Percentiles rank a stretch among this genome's conserved stretches.
Conservation (phyloP, 371 early-diverging fungal species). For the Globomyces sp. region DNA sequence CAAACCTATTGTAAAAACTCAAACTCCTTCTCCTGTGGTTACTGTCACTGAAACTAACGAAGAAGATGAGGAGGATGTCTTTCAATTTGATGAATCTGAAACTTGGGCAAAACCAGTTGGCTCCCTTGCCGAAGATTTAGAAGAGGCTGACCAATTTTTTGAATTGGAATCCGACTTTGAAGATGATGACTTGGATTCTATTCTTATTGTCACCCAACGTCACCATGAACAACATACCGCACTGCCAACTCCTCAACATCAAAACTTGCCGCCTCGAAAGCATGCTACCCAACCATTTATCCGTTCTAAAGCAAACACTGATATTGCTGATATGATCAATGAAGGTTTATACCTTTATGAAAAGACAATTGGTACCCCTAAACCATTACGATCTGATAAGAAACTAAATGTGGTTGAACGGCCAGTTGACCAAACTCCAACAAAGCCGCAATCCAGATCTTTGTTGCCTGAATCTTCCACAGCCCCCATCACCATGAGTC, state of each 20-base stretch:
- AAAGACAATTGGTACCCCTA: constrained; percentile 17
- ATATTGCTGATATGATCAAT: constrained; percentile 89
- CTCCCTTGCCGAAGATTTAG: constrained; percentile 38
- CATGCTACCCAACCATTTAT: constrained; percentile 54
- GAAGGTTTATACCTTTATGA: constrained; percentile 93
- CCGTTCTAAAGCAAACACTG: constrained; percentile 61
- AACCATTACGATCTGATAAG: not conserved
- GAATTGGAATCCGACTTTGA: constrained; percentile 57
- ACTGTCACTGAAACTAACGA: constrained; percentile 14
- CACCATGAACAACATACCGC: constrained; percentile 38
- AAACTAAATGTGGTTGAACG: not conserved
- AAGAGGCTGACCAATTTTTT: constrained; percentile 4
- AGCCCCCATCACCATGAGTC: constrained; percentile 12
- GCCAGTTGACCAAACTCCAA: constrained; percentile 3
- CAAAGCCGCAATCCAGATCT: constrained; percentile 14
- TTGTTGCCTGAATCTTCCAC: constrained; percentile 1
- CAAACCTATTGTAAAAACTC: not conserved
- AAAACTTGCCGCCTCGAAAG: constrained; percentile 43
- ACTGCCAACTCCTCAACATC: constrained; percentile 14
- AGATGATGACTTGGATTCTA: constrained; percentile 81
- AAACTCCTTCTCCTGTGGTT: constrained; percentile 6
- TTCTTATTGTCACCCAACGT: constrained; percentile 90
- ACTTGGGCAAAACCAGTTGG: constrained; percentile 43
- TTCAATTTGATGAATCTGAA: constrained; percentile 67
- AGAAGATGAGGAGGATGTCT: constrained; percentile 67